Conservation (phyloP, 495 filamentous ascomycete species). For the Massariosphaeria phaeospora region DNA sequence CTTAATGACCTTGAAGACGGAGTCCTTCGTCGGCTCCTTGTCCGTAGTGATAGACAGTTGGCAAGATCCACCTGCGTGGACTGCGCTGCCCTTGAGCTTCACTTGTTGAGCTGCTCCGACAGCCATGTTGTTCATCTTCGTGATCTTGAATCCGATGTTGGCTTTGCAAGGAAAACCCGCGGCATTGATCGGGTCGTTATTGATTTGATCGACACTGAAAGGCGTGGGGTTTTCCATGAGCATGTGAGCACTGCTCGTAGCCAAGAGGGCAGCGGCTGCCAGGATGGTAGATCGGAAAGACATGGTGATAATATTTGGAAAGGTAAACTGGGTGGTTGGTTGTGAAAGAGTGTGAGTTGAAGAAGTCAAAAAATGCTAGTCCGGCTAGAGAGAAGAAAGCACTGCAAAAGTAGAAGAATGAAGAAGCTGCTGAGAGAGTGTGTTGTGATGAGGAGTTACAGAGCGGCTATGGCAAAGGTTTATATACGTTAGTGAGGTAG, state of each 20-base stretch:
- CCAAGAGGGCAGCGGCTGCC: conserved; percentile 34
- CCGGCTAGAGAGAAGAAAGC: conserved; percentile 31
- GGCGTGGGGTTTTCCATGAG: conserved; percentile 64
- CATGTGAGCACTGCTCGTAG: conserved; percentile 63
- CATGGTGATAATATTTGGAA: conserved; percentile 21
- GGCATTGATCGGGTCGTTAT: conserved; percentile 62
- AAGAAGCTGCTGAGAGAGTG: conserved; percentile 17
- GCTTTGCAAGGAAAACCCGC: conserved; percentile 75
- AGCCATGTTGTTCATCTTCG: conserved; percentile 41
- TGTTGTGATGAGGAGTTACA: conserved; percentile 14
- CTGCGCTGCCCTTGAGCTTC: conserved; percentile 55
- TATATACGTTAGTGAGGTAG: conserved; percentile 15
- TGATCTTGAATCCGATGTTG: conserved; percentile 41
- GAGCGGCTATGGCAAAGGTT: neutral
- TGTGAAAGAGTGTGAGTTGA: conserved; percentile 17
- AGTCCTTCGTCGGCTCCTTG: conserved; percentile 49
- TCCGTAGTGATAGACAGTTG: conserved; percentile 77
- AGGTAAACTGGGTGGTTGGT: neutral
- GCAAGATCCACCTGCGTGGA: conserved; percentile 79
- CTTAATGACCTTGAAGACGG: conserved; percentile 44
- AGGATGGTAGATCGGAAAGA: conserved; percentile 22
- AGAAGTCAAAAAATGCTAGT: conserved; percentile 21
- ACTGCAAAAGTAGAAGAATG: conserved; percentile 5
- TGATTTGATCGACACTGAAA: conserved; percentile 49
- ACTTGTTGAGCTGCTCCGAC: conserved; percentile 52